Evolutionary conservation across 2,329 filamentous ascomycete species (phyloP), one percentile per base, ranked within the genome.

Genomic region (Microsporum audouinii): DNA sequence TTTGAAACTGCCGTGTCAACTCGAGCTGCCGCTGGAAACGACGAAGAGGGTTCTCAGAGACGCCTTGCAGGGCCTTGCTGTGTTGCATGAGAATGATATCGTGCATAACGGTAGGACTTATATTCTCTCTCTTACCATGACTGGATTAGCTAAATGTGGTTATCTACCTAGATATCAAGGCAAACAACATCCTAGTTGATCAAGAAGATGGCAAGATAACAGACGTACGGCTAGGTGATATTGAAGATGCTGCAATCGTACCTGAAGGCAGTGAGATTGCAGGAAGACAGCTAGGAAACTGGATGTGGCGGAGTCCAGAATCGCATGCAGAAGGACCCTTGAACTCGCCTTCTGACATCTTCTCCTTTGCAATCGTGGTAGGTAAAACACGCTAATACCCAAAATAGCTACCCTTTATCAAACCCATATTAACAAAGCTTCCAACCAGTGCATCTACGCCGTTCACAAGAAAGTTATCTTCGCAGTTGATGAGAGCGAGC

Each of bases 21-120:
- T 71, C 63, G 68, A 74, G 33, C 59, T 76, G 12, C 67, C 73
- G 10, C 60, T 74, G 39, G 58, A 67, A 27, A 64, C 69, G n/a
- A 72, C 71, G 53, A 78, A 77, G 66, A 68, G 70, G 55, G 71
- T 78, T 51, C 68, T 78, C 10, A 73, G 75, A 62, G 73, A 75
- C 61, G 71, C 75, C 29, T 68, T 79, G 27, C 67, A 69, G 51
- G 43, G 23, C 7, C 43, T 47, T 47, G n/a, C 43, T 29, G 43
- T 17, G 27, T 47, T 47, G 43, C 43, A 47, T 29, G 43, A 29
- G 17, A 47, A 47, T 74, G 75, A 14, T 14, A 43, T 43, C n/a
- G 17, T 43, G 14, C 39, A 43, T 43, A 43, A 43, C n/a, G 39
- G n/a, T 43, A 43, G 17, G 1, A 23, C 17, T 23, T 23, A 23